Percentiles rank a stretch among this genome's conserved stretches.
These are phyloP conservation scores for Zymoseptoria passerinii DNA, from an alignment of 2,329 filamentous ascomycete species.

Conservation along the genomic window DNA sequence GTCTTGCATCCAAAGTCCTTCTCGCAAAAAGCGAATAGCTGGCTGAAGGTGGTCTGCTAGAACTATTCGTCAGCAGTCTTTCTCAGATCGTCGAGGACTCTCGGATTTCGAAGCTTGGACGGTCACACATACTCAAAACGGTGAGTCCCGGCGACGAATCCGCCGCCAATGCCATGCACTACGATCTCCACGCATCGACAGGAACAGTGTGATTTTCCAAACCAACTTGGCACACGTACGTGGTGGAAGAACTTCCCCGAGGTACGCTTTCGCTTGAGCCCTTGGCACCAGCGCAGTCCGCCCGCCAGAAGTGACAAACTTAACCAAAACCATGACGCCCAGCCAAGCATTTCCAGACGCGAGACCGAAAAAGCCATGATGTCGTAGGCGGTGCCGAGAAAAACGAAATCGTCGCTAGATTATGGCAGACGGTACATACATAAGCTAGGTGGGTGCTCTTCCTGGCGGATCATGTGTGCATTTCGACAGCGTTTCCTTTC, in stretches of 20 bases:
- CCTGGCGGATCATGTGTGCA: background rate
- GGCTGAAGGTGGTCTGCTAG: no score
- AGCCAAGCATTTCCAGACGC: background rate
- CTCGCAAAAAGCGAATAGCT: no score
- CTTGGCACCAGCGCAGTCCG: background rate
- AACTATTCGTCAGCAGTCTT: no score
- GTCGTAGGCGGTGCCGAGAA: background rate
- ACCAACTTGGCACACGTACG: background rate
- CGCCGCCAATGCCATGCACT: no score
- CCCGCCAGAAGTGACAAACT: no score
- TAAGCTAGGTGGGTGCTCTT: background rate
- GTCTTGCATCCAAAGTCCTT: no score
- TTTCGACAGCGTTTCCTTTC: background rate
- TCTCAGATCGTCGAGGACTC: no score
- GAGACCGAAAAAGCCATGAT: background rate
- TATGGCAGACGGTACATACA: background rate
- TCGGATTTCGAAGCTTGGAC: no score
- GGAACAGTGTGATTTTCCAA: no score
- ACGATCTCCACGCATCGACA: no score
- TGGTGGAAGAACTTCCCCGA: background rate
- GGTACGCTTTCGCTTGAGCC: background rate
- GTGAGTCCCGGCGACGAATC: no score
- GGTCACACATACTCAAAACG: no score
- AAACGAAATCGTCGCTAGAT: background rate
- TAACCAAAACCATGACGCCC: background rate